Percentiles rank a stretch among this genome's conserved stretches.
These are phyloP conservation scores for Linnemannia exigua DNA, from an alignment of 192 early-diverging fungal species.

Conservation along the genomic window DNA sequence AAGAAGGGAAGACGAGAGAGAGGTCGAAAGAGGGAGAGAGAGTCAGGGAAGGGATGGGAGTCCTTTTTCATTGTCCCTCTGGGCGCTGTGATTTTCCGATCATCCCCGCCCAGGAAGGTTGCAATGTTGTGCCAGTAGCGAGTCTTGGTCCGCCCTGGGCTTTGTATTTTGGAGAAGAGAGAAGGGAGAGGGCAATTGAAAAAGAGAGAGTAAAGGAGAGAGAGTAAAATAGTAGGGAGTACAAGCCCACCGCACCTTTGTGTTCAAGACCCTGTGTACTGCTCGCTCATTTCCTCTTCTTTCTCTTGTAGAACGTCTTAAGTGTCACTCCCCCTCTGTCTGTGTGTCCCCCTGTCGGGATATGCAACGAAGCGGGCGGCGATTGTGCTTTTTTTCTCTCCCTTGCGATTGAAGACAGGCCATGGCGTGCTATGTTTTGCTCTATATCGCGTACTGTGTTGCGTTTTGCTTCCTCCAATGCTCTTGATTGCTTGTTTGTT, in stretches of 20 bases:
- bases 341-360: background rate
- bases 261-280: background rate
- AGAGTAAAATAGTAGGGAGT: background rate
- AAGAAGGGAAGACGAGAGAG: background rate
- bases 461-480: background rate
- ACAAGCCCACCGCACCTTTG: background rate
- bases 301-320: background rate
- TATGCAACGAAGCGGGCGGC: background rate
- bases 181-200: background rate
- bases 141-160: background rate
- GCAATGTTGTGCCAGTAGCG: background rate
- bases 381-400: constrained; percentile 1
- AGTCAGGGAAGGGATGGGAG: background rate
- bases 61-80: background rate
- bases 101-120: background rate
- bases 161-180: background rate
- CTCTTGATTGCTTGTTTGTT: too few species aligned
- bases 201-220: background rate
- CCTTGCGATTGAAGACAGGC: background rate
- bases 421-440: background rate
- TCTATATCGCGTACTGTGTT: background rate
- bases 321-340: background rate
- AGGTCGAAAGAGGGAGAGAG: background rate
- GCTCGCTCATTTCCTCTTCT: background rate
- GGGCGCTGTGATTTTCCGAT: background rate